These are phyloP conservation scores for Penicillium sp. DNA, from an alignment of 2,329 filamentous ascomycete species.

Conservation along the genomic window DNA sequence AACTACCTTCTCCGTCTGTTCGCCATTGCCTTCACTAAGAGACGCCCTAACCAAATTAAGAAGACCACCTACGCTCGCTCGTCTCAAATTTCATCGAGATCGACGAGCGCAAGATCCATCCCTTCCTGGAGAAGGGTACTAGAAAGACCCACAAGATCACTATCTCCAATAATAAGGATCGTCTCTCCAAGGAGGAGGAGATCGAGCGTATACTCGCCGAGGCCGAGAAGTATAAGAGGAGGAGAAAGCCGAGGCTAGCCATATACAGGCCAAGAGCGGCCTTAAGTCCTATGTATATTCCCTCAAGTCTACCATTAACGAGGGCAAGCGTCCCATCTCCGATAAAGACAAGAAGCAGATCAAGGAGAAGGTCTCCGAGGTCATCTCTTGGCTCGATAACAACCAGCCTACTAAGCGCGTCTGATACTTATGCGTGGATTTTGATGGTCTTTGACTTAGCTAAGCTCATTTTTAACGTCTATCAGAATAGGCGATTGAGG, in stretches of 20 bases:
- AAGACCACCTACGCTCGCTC: too few relatives aligned
- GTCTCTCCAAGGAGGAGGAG: conserved; percentile 98
- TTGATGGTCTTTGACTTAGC: too few relatives aligned
- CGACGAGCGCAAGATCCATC: too few relatives aligned
- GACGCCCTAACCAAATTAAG: too few relatives aligned
- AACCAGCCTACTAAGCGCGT: conserved; percentile 77
- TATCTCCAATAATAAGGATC: conserved; percentile 99
- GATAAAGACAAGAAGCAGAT: conserved; percentile 78
- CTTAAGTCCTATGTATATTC: conserved; percentile 99
- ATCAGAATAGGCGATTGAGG: too few relatives aligned
- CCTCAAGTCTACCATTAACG: conserved; percentile 82
- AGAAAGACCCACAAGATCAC: conserved; percentile 99
- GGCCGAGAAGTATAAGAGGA: conserved; percentile 99
- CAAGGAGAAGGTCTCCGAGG: conserved; percentile 85
- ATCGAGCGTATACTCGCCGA: conserved; percentile 99
- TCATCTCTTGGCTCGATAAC: conserved; percentile 91
- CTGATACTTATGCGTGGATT: too few relatives aligned
- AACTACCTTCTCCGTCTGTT: too few relatives aligned
- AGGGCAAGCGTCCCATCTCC: conserved; percentile 80
- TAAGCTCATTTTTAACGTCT: too few relatives aligned
- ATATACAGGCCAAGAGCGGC: conserved; percentile 97
- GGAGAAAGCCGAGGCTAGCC: conserved; percentile 87
- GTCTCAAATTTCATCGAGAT: too few relatives aligned
- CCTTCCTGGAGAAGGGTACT: conserved; percentile 99
- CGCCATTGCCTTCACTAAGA: too few relatives aligned